Base-by-base conservation (phyloP, 139 green algal genomes). In the Micromonas commoda region DNA sequence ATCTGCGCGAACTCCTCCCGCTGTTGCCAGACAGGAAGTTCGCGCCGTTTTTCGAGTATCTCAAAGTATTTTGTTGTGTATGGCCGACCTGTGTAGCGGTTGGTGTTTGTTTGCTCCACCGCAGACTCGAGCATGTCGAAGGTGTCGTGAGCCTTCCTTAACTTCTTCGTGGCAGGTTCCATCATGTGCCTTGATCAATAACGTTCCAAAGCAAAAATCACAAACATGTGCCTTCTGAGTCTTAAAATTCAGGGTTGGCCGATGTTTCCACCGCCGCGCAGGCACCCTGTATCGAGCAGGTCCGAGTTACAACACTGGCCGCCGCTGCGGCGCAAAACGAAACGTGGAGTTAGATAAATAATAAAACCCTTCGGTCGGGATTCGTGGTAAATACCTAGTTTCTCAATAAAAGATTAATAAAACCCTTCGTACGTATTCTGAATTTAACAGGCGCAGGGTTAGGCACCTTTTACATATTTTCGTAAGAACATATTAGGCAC, bases 21-120 rank as follows among this genome's bases (percentile, higher is more conserved):
- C 64, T 95, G 93, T 81, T 97, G 92, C 93, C 93, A 98, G 24
- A 99, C 93, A 26, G 95, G 95, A 35, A 99, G 85, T 19, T 88
- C 91, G 78, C 89, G 86, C 1, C 95, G 86, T 78, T 94, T 96
- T 0, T 81, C 54, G 5, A 98, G 83, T 37, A 99, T 98, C n/a
- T 96, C 90, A 82, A 94, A 93, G 78, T 97, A 99, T 0, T 81
- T 80, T 33, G 86, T 26, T 24, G 76, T 90, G 89, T 97, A 98
- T 5, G 89, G 64, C 21, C 89, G 82, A 0, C 89, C 89, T 0
- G 90, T 99, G 72, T 69, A 61, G 2, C 23, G 51, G 34, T 78
- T 78, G 2, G 31, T 77, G n/a, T 28, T 61, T 32, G 2, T 39
- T 66, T 34, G 32, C 19, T 52, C 66, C 16, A n/a, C 1, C 64